A percentile compares a stretch with the other conserved stretches of the same genome.
Evolutionary conservation across 2,329 filamentous ascomycete species (phyloP).

Genomic region (Myriangium duriaei): DNA sequence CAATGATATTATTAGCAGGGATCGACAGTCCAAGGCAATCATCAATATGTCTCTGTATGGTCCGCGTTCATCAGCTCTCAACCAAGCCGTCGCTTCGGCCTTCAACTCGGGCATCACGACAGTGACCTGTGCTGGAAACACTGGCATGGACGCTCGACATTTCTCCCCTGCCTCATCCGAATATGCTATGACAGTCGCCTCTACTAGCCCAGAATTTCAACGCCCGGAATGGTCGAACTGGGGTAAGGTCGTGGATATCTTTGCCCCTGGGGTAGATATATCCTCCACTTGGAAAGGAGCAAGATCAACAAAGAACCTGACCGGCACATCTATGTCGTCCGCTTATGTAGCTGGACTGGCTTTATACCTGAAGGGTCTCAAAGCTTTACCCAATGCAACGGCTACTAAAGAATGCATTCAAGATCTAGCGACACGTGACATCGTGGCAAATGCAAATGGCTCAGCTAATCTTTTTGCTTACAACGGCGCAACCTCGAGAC

Average conservation of each 20-base stretch:
- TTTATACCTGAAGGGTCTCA: conserved; percentile 37
- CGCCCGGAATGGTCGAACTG: conserved; percentile 29
- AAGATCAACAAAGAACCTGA: conserved; percentile 35
- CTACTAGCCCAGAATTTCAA: conserved; percentile 18
- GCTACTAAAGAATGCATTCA: conserved; percentile 7
- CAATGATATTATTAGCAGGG: conserved; percentile 19
- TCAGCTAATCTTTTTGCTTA: conserved; percentile 11
- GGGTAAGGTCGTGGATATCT: conserved; percentile 27
- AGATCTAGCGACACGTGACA: conserved; percentile 6
- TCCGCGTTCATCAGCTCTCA: conserved; percentile 33
- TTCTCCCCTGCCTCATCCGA: conserved; percentile 25
- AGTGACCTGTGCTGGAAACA: conserved; percentile 45
- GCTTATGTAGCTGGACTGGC: conserved; percentile 56
- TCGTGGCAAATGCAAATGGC: conserved; percentile 8
- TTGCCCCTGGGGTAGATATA: conserved; percentile 25
- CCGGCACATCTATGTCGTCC: conserved; percentile 52
- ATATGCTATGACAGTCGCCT: conserved; percentile 25
- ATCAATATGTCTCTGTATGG: conserved; percentile 46
- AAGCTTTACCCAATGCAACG: conserved; percentile 5
- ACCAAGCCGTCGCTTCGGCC: conserved; percentile 37
- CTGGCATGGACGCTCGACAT: conserved; percentile 19
- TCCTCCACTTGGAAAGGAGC: conserved; percentile 36
- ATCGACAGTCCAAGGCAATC: conserved; percentile 30
- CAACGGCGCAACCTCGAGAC: conserved; percentile 10
- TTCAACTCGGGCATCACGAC: conserved; percentile 37